Evolutionary conservation across 73 alveolate genomes (phyloP), one percentile per base, ranked within the genome.

Genomic region (Paraurostyla sp.): DNA sequence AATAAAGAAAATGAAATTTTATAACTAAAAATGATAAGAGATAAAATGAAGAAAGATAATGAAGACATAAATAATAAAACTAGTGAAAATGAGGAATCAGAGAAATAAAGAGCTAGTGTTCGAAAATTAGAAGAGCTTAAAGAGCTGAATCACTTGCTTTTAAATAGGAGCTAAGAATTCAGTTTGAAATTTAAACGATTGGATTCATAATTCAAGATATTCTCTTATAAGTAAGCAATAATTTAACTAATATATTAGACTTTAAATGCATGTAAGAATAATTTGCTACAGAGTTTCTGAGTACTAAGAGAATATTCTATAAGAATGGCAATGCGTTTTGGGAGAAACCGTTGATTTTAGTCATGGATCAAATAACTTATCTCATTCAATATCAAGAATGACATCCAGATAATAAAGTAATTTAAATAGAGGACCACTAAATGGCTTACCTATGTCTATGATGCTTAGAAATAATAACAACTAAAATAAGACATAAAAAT

Each of bases 171-270:
- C 13, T 9, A 4, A 3, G 36, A 40, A 38, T 16, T 6, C 7
- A 18, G 18, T 13, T 38, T 23, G 58, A 40, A 4, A 15, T 32
- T 15, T 2, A 23, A 65, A 38, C 35, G 41, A 18, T 20, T 36
- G 3, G 82, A 65, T 22, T 65, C 82, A 2, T 35, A 65, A 4
- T 40, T 65, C 7, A 65, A 65, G 38, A 65, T 65, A 38, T 65
- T 38, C 46, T 25, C 16, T 15, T 65, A 38, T 60, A 60, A 60
- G 78, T 60, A 60, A 3, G 13, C 23, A 60, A 13, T 9, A 16
- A 25, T 60, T 60, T 27, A 22, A 27, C 32, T 27, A 9, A 25
- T 16, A 2, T 60, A 27, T 3, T 60, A 60, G 78, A 32, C 32
- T 60, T n/a, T 2, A 7, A 7, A 27, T n/a, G 4, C 78, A 60